Conservation (phyloP, 345 rosid species). For the Gossypium thurberi region DNA sequence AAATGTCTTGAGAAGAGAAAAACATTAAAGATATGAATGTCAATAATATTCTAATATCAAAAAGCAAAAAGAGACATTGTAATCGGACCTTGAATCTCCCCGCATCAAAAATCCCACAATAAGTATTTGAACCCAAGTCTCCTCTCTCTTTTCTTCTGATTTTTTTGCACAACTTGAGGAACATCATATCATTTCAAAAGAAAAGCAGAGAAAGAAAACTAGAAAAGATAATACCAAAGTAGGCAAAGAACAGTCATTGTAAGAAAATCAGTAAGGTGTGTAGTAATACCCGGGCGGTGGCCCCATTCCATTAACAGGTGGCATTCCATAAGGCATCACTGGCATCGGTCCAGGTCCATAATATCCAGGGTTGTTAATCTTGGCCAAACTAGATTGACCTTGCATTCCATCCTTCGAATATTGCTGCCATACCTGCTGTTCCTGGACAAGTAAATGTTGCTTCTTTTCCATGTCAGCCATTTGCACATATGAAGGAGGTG, state of each 20-base stretch:
- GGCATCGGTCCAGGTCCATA: conserved; percentile 29
- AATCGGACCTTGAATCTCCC: conserved; percentile 22
- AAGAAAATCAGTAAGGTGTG: conserved; percentile 31
- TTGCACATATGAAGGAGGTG: conserved; percentile 78
- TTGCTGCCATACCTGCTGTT: conserved; percentile 76
- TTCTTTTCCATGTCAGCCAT: conserved; percentile 83
- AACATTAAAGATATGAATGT: conserved; percentile 10
- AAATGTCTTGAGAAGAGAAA: not conserved
- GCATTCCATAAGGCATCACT: conserved; percentile 53
- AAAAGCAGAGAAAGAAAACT: conserved; percentile 8
- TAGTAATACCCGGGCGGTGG: conserved; percentile 45
- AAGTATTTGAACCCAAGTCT: conserved; percentile 6
- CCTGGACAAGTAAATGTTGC: conserved; percentile 56
- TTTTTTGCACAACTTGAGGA: conserved; percentile 26
- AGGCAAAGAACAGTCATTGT: conserved; percentile 23
- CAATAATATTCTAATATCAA: conserved; percentile 26
- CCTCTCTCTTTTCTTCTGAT: conserved; percentile 6
- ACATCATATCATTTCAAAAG: conserved; percentile 17
- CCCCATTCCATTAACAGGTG: conserved; percentile 44
- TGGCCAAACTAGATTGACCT: conserved; percentile 64
- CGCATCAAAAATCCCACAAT: conserved; percentile 12
- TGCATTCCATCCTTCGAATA: conserved; percentile 71
- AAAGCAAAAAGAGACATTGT: conserved; percentile 29
- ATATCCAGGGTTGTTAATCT: conserved; percentile 39
- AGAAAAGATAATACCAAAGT: conserved; percentile 11